Conservation (phyloP, 805 yeast genomes). For the Zygotorulaspora sp. region DNA sequence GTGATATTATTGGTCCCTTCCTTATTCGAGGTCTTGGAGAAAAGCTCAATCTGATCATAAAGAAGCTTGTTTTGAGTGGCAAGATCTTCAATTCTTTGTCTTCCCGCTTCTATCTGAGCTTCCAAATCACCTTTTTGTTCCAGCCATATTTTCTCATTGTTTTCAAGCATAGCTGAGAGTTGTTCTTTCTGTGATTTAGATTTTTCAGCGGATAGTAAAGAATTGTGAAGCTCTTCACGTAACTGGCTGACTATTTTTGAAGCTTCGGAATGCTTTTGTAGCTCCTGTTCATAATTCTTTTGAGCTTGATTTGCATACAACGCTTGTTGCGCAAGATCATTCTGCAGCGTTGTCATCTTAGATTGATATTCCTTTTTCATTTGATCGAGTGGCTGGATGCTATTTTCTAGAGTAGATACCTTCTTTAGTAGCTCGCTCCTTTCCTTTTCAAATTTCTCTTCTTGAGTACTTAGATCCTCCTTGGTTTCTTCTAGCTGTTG, state of each 20-base stretch:
- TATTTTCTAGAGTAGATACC: constrained; percentile 29
- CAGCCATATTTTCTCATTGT: constrained; percentile 44
- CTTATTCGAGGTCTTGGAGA: constrained; percentile 21
- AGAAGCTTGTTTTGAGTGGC: constrained; percentile 64
- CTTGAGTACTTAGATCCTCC: constrained; percentile 31
- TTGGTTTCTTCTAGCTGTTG: constrained; percentile 31
- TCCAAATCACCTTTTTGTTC: constrained; percentile 41
- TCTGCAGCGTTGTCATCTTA: constrained; percentile 31
- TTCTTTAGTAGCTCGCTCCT: constrained; percentile 26
- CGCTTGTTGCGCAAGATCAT: constrained; percentile 43
- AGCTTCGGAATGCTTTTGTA: constrained; percentile 51
- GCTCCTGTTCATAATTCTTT: constrained; percentile 50
- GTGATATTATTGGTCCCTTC: constrained; percentile 5
- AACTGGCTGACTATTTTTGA: constrained; percentile 40
- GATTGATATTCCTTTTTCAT: constrained; percentile 29
- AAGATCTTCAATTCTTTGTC: constrained; percentile 49
- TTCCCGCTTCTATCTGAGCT: constrained; percentile 44
- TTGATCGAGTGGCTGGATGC: constrained; percentile 22
- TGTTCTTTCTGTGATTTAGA: constrained; percentile 30
- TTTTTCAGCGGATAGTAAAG: constrained; percentile 28
- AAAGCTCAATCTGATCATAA: constrained; percentile 59
- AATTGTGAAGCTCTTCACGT: constrained; percentile 36
- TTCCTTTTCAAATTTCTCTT: constrained; percentile 26
- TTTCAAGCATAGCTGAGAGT: constrained; percentile 33
- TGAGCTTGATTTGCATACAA: constrained; percentile 47